These are phyloP conservation scores for Phlebiopsis gigantea DNA, from an alignment of 768 basidiomycete species.

Conservation along the genomic window DNA sequence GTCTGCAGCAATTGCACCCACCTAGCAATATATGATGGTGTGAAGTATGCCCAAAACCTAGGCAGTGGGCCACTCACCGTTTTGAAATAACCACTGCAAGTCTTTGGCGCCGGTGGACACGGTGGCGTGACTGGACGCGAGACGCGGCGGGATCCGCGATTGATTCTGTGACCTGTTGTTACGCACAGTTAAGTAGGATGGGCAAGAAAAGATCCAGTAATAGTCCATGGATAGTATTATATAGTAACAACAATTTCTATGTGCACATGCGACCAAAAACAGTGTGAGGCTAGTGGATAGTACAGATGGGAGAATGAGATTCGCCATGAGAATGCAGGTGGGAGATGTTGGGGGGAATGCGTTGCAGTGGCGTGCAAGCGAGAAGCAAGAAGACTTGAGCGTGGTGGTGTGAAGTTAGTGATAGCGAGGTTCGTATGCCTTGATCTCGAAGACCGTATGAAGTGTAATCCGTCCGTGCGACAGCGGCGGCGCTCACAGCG, in stretches of 20 bases:
- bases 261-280: constrained; percentile 8
- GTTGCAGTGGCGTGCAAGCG: constrained; percentile 11
- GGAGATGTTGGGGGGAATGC: not conserved
- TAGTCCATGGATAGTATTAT: constrained; percentile 14
- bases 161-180: not conserved
- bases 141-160: not conserved
- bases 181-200: no score
- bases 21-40: no score
- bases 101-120: not conserved
- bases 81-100: no score
- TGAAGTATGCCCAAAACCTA: no score
- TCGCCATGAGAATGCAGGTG: constrained; percentile 13
- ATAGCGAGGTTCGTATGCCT: constrained; percentile 5
- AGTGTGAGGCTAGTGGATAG: constrained; percentile 9
- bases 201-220: not conserved
- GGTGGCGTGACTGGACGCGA: constrained; percentile 6
- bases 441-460: not conserved
- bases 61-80: no score
- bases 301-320: constrained; percentile 7
- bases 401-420: constrained; percentile 8
- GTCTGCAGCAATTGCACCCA: no score
- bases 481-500: constrained; percentile 1
- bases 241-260: constrained; percentile 11
- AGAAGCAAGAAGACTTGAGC: constrained; percentile 11
- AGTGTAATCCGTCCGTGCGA: constrained; percentile 1